Evolutionary conservation across 2,329 filamentous ascomycete genomes (phyloP).

Genomic region (Penicillium sp.): DNA sequence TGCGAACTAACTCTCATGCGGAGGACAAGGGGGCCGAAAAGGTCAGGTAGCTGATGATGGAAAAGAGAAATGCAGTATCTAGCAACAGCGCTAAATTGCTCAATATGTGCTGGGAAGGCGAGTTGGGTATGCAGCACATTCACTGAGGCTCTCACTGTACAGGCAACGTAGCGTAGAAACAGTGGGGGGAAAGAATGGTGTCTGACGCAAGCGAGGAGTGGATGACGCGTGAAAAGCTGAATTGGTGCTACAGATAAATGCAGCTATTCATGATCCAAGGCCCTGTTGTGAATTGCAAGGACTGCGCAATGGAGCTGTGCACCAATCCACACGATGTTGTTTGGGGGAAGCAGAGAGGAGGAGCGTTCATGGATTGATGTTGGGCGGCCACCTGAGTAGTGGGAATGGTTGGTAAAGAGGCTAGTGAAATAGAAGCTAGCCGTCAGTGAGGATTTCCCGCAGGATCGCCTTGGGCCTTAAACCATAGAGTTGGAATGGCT

Average conservation of each 20-base stretch:
- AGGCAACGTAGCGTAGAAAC: conserved; percentile 12
- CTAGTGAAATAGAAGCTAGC: conserved; percentile 3
- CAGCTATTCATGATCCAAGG: conserved; percentile 19
- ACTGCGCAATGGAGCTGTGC: conserved; percentile 7
- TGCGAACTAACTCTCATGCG: conserved; percentile 11
- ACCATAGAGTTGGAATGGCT: neutral
- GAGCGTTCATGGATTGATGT: conserved; percentile 1
- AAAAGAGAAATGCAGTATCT: neutral
- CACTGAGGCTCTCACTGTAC: conserved; percentile 8
- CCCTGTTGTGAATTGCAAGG: conserved; percentile 9
- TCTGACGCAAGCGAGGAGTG: conserved; percentile 17
- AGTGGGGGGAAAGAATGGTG: conserved; percentile 8
- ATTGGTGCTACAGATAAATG: conserved; percentile 17
- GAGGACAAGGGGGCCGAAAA: conserved; percentile 14
- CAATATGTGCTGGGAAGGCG: neutral
- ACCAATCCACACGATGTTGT: conserved; percentile 5
- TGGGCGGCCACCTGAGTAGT: conserved; percentile 9
- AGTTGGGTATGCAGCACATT: conserved; percentile 2
- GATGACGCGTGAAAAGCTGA: conserved; percentile 13
- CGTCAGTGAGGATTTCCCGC: neutral
- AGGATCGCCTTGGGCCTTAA: neutral
- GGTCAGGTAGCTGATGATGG: conserved; percentile 13
- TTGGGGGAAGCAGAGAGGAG: neutral
- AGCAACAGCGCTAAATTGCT: neutral
- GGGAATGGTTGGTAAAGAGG: conserved; percentile 2